Base-by-base conservation (phyloP, 441 rosid species). In the Aquilaria agallochum region DNA sequence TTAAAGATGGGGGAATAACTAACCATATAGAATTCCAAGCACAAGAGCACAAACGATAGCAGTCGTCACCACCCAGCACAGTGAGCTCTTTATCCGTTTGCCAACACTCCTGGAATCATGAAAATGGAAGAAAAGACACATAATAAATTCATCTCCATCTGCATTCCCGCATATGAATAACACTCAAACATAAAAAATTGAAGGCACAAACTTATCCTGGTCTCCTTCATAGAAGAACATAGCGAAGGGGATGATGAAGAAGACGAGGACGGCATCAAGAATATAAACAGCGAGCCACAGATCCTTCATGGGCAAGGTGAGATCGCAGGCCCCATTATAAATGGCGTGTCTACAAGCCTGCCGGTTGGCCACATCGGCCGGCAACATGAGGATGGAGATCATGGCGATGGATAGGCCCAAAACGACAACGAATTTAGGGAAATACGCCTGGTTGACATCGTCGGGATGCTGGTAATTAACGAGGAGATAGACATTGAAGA, bases 181-280 rank as follows among this genome's bases (percentile, higher is more conserved):
- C 2, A 8, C 3, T 56, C 5, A 30, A 33, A 55, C n/a, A 32
- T 11, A 46, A 55, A 55, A 52, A 63, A 32, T 69, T 54, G 33
- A 44, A 56, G 53, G 65, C 40, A 83, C 96, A 50, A 33, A 92
- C 99, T 89, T 94, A 77, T 94, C 99, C 85, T 89, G 96, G 78
- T 94, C 99, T 63, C 95, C 99, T 78, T 94, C 99, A 58, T 94
- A 94, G 85, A 76, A 94, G 71, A 94, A 94, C 97, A 94, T 94
- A n/a, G 99, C 96, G 53, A 94, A 94, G 7, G 99, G 99, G 58
- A 94, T 94, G 8, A 91, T 30, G 67, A 94, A 94, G 83, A 91
- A 94, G 27, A 94, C 97, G 42, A 94, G 95, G 64, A 89, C 76
- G 0, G 99, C 97, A 58, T 91, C 94, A 7, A 86, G 53, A 31